Percentiles rank a stretch among this genome's conserved stretches.
Conservation (phyloP, 192 early-diverging fungal genomes). For the Coemansia sp. region DNA sequence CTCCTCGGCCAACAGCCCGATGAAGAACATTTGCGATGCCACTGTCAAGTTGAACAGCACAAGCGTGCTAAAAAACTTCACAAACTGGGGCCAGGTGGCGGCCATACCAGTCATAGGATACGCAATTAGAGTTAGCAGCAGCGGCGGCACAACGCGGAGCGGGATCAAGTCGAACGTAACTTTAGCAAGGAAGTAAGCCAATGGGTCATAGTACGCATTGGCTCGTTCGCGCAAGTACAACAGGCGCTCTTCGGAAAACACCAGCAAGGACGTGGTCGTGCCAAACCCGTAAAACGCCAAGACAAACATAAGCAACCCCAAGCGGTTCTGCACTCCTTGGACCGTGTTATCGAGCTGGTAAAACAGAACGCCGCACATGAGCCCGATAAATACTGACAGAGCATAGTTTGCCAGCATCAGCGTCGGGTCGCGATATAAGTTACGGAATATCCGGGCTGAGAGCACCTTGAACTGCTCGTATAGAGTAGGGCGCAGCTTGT, state of each 20-base stretch:
- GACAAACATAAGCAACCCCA: constrained; percentile 53
- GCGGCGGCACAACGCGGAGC: constrained; percentile 76
- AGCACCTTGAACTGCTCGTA: constrained; percentile 57
- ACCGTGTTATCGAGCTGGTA: constrained; percentile 52
- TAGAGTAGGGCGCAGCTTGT: constrained; percentile 39
- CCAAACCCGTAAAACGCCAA: constrained; percentile 61
- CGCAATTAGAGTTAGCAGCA: constrained; percentile 80
- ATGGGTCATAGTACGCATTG: constrained; percentile 63
- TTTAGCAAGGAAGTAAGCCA: constrained; percentile 66
- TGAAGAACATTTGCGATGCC: constrained; percentile 74
- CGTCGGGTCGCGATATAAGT: constrained; percentile 43
- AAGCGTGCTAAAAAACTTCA: constrained; percentile 76
- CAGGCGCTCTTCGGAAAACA: constrained; percentile 51
- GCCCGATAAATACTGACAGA: constrained; percentile 39
- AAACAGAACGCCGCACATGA: constrained; percentile 60
- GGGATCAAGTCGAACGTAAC: constrained; percentile 66
- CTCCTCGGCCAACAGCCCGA: constrained; percentile 75
- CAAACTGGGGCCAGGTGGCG: constrained; percentile 61
- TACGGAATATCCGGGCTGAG: constrained; percentile 52
- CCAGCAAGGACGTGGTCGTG: constrained; percentile 56
- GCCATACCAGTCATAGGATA: constrained; percentile 87
- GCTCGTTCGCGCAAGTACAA: constrained; percentile 65
- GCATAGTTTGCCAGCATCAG: constrained; percentile 48
- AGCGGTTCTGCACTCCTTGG: constrained; percentile 54
- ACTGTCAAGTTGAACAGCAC: constrained; percentile 82